Percentiles rank a stretch among this genome's conserved stretches.
Conservation (phyloP, 78 protist species). For the Chrysochromulina parva region DNA sequence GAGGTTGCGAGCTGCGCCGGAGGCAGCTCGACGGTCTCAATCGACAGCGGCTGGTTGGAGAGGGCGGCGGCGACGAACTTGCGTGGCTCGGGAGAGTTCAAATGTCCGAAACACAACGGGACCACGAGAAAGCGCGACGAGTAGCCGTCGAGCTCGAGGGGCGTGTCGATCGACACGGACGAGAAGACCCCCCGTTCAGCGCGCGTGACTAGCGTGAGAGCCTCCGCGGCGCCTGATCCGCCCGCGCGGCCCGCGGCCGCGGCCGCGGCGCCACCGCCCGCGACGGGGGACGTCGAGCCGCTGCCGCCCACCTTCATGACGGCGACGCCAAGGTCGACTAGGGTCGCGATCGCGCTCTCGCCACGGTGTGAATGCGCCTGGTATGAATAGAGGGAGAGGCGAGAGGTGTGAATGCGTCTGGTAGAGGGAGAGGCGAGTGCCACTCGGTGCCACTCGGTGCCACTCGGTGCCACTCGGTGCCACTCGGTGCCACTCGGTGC, state of each 20-base stretch:
- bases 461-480: no score
- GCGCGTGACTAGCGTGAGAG: no score
- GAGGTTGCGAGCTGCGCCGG: neutral
- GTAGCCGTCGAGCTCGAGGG: slow-evolving; percentile 7
- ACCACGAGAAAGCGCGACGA: neutral
- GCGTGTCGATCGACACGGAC: neutral
- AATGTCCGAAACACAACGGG: neutral
- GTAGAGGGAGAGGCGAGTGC: no score
- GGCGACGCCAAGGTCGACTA: neutral
- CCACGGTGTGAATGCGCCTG: neutral
- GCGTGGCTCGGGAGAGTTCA: slow-evolving; percentile 4
- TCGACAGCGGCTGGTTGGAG: neutral
- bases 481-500: no score
- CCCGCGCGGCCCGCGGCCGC: no score
- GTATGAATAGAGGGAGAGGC: no score
- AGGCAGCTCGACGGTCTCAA: neutral
- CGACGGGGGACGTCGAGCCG: slow-evolving; percentile 1
- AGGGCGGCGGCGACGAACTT: neutral
- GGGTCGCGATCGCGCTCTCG: neutral
- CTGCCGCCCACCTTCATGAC: neutral
- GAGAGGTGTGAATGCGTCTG: neutral
- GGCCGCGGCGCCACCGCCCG: neutral
- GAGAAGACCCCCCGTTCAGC: neutral
- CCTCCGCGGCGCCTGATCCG: no score
- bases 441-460: no score